Conservation (phyloP, 345 rosid species). For the Ceriops decandra region DNA sequence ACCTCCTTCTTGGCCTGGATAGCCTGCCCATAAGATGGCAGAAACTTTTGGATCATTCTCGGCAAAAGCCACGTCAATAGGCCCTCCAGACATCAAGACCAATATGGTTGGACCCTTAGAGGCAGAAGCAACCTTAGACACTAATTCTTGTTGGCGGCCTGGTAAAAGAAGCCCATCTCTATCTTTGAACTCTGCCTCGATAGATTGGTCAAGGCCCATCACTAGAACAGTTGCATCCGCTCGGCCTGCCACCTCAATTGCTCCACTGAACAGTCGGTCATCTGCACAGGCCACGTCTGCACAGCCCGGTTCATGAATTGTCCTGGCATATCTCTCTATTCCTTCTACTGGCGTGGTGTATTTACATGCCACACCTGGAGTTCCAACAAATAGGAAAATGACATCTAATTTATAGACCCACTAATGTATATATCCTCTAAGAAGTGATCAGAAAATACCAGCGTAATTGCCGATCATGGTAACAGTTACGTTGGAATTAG, state of each 20-base stretch:
- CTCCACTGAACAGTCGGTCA: slow-evolving; percentile 18
- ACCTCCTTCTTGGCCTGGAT: slow-evolving; percentile 33
- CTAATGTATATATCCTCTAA: background rate
- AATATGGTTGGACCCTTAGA: slow-evolving; percentile 25
- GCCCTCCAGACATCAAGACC: slow-evolving; percentile 35
- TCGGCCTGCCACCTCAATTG: slow-evolving; percentile 19
- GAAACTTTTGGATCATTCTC: slow-evolving; percentile 18
- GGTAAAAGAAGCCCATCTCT: slow-evolving; percentile 26
- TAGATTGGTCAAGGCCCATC: slow-evolving; percentile 30
- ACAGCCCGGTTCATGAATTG: slow-evolving; percentile 22
- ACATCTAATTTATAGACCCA: background rate
- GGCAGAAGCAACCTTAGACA: slow-evolving; percentile 19
- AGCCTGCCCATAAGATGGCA: slow-evolving; percentile 30
- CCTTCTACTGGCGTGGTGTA: slow-evolving; percentile 24
- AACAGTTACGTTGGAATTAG: slow-evolving; percentile 65
- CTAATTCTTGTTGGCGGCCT: slow-evolving; percentile 29
- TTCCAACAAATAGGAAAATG: background rate
- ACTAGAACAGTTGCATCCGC: slow-evolving; percentile 31
- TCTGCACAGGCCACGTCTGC: slow-evolving; percentile 14
- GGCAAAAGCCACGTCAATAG: slow-evolving; percentile 25
- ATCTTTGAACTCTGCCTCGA: slow-evolving; percentile 29
- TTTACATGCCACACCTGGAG: slow-evolving; percentile 21
- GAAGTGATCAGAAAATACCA: slow-evolving; percentile 2
- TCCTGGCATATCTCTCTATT: slow-evolving; percentile 18
- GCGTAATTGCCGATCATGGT: slow-evolving; percentile 88